Base-by-base conservation (phyloP, 352 stramenopile genomes). In the Thalassiosira exigua region DNA sequence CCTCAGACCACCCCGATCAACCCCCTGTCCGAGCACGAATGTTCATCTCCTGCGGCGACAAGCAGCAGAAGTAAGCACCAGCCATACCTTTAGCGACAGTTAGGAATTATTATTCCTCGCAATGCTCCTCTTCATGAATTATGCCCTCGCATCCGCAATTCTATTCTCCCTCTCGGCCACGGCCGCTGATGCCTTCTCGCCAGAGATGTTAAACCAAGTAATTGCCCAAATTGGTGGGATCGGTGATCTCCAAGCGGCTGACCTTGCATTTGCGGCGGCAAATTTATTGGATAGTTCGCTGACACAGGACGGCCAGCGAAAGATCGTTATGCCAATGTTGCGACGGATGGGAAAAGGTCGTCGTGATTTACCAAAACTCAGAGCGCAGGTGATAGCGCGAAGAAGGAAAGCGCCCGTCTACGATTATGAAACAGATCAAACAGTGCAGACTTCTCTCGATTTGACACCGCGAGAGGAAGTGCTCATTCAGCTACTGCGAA, bases 391-490 rank as follows among this genome's bases (percentile, higher is more conserved):
- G 36, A 44, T 14, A 44, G 36, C 14, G 7, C 36, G 14, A 14
- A n/a, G n/a, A 51, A 51, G 19, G 22, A 51, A 22, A 51, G 42
- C 42, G 19, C 19, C 22, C 36, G 36, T 44, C 7, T 44, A 44
- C 36, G 36, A 44, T 14, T 44, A 44, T 14, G 36, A 44, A 44
- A 14, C 7, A 14, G 7, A 7, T 14, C 36, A 14, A 7, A 14
- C 36, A 44, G 54, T 64, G 1, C 26, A 14, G 26, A 24, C 26
- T 14, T 26, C n/a, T 14, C 24, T 64, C n/a, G 54, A 64, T n/a
- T 24, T 64, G 14, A 64, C 54, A 11, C 17, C 54, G n/a, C 48
- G 70, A 64, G 48, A 54, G 62, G 19, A 73, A 22, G 29, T 54
- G 3, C 27, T 80, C 22, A 3, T 69, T 4, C n/a, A 58, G 11